Evolutionary conservation across 2,329 filamentous ascomycete species (phyloP), one percentile per base, ranked within the genome.

Genomic region (Xylariaceae sp.): DNA sequence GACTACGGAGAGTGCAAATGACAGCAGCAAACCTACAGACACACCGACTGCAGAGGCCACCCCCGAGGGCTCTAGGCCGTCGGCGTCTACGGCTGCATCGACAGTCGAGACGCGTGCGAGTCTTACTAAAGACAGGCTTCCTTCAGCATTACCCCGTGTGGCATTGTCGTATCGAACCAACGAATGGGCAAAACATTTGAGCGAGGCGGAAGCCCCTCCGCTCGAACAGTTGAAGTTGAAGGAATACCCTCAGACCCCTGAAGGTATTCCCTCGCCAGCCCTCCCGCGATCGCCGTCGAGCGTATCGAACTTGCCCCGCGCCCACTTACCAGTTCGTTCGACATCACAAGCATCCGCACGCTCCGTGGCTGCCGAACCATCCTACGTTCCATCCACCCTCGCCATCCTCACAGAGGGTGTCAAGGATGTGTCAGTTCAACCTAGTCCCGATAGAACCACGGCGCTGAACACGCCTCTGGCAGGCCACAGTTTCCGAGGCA

Each of bases 131-230:
- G 77, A 79, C 3, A 71, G 71, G 9, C 71, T 94, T 8, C 85
- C 86, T 1, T 67, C 71, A n/a, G 77, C 78, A 9, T 63, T 88
- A 23, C 92, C 88, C 1, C 82, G 78, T 44, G 76, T 94, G 7
- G 83, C 88, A 2, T 69, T 87, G 59, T 85, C 84, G 0, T 94
- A 92, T 57, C 78, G 90, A 41, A 96, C 88, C 2, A 94, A 94
- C 49, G 90, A 97, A 64, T 97, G 90, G 90, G 88, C 88, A 0
- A 96, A 95, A 60, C 88, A 95, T 59, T 70, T 95, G 9, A 79
- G 81, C 47, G 68, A 75, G 29, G 88, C 90, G 5, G 89, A 96
- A 12, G 66, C 68, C 4, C 88, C 88, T 1, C 74, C 80, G 33
- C 61, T 74, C 1, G 81, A 87, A 6, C 73, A 78, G 2, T 59